Base-by-base conservation (phyloP, 257 asterid genomes). In the Solanum tacnaense region DNA sequence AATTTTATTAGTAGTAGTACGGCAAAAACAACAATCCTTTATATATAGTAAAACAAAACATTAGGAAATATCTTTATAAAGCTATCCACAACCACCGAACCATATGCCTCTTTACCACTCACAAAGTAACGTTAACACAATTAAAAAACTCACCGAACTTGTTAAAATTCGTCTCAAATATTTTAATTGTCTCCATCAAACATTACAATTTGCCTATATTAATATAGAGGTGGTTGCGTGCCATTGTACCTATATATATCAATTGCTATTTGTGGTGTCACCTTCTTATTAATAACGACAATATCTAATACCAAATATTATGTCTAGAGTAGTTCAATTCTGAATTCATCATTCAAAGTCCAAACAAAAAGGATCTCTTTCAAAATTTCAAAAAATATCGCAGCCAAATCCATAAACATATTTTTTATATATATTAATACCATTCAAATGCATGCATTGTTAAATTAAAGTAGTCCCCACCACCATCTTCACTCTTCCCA, bases 391-490 rank as follows among this genome's bases (percentile, higher is more conserved):
- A 81, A 81, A 81, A 46, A 46, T 16, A 81, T 81, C 5, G 85
- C 29, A 29, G 38, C 85, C 25, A 81, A 82, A 82, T 49, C 85
- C 29, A 82, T 49, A 18, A 36, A 27, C 13, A 13, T 78, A 16
- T 6, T 52, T 52, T 15, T 78, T 10, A 12, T 11, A 23, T 41
- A 78, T 25, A 41, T 13, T 70, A 71, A 81, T 29, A 46, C 39
- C 39, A 5, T 82, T 49, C 70, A 82, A 49, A 29, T 82, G 85
- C 70, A 49, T 82, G 85, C 44, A 87, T 86, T 71, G 85, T 88
- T 73, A 73, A 73, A 35, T 73, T 38, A 52, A 78, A 44, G 46
- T 21, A 79, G 87, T 81, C 93, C 90, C 70, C 68, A 46, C 67
- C 85, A 81, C 68, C 85, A 27, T 81, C 68, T 4, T 81, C 85